Evolutionary conservation across 139 green algal genomes (phyloP).

Genomic region (Closterium sp.): DNA sequence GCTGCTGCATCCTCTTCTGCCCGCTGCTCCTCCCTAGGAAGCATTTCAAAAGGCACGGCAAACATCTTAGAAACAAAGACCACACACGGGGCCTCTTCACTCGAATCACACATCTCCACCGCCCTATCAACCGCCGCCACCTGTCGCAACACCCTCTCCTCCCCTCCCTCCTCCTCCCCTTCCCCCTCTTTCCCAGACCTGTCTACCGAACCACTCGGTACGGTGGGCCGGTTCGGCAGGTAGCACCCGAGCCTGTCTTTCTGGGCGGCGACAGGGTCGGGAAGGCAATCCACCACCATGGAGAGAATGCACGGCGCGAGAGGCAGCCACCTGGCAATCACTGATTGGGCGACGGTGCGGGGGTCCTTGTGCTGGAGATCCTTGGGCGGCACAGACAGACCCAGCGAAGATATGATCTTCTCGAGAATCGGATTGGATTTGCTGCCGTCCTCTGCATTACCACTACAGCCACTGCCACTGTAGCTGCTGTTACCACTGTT

Average conservation of each 20-base stretch:
- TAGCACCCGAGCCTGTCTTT: conserved; percentile 15
- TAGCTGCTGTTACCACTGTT: neutral
- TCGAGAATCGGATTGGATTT: conserved; percentile 60
- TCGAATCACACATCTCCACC: conserved; percentile 49
- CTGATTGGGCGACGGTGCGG: conserved; percentile 60
- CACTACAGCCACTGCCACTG: neutral
- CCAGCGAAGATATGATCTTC: conserved; percentile 57
- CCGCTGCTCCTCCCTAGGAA: conserved; percentile 2
- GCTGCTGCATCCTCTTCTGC: neutral
- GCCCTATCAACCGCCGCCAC: conserved; percentile 1
- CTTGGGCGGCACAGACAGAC: conserved; percentile 49
- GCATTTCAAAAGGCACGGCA: conserved; percentile 24
- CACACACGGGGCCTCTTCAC: conserved; percentile 65
- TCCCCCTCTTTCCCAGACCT: neutral
- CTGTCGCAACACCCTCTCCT: neutral
- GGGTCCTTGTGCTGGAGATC: conserved; percentile 65
- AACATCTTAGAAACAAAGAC: conserved; percentile 87
- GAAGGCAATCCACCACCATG: conserved; percentile 83
- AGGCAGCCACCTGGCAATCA: conserved; percentile 79
- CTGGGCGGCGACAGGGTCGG: conserved; percentile 48
- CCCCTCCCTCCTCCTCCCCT: neutral
- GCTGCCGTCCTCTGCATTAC: neutral
- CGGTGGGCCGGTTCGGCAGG: conserved; percentile 16
- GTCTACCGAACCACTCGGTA: neutral
- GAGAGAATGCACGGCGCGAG: conserved; percentile 70